Evolutionary conservation across 2,329 filamentous ascomycete species (phyloP).

Genomic region (Annulohypoxylon truncatum): DNA sequence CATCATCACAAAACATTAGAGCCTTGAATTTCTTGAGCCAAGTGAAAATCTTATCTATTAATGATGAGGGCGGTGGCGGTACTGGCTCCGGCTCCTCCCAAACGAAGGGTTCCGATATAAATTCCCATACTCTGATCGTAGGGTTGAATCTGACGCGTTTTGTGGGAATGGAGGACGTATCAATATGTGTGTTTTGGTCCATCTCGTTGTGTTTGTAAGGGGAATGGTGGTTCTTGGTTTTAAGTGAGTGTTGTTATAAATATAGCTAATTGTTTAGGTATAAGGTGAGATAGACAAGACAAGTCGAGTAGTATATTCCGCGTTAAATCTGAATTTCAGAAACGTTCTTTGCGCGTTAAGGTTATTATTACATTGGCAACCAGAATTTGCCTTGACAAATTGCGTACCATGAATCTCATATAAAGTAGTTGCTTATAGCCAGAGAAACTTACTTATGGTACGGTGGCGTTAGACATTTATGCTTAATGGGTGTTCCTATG

Average conservation of each 20-base stretch:
- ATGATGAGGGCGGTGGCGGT: background rate
- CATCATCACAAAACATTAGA: background rate
- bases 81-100: background rate
- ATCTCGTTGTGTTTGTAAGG: background rate
- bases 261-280: background rate
- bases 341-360: background rate
- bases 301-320: too few species aligned
- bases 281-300: too few species aligned
- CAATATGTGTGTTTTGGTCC: background rate
- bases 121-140: background rate
- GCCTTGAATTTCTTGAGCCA: background rate
- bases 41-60: background rate
- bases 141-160: background rate
- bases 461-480: background rate
- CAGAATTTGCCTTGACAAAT: background rate
- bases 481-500: background rate
- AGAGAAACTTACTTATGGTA: background rate
- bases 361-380: background rate
- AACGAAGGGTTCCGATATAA: background rate
- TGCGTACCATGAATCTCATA: background rate
- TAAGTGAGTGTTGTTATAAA: too few species aligned
- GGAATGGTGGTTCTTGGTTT: background rate
- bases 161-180: background rate
- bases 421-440: background rate
- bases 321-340: background rate